Percentiles rank a stretch among this genome's conserved stretches.
phyloP scores from a whole-genome alignment of 768 basidiomycete species.

The Mycena filopes region DNA sequence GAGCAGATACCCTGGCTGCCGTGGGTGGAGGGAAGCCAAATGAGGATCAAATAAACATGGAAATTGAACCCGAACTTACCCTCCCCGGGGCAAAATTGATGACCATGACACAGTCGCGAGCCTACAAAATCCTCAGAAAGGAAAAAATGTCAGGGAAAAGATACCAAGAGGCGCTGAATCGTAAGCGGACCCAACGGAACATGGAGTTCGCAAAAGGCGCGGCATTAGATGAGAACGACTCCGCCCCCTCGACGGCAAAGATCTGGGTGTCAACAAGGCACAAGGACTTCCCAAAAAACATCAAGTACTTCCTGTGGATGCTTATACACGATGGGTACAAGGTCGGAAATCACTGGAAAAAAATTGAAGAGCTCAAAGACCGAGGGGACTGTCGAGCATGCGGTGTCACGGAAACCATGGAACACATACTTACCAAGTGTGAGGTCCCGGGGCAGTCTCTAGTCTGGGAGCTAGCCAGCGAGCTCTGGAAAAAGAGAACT shows the following conservation, averaged over 20 bases:
- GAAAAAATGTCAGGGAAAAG: background rate
- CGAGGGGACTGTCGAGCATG: too few relatives aligned
- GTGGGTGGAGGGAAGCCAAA: background rate
- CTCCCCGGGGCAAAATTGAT: background rate
- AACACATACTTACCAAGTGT: too few relatives aligned
- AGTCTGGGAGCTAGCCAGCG: too few relatives aligned
- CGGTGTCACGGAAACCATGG: too few relatives aligned
- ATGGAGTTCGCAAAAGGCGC: background rate
- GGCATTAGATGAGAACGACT: too few relatives aligned
- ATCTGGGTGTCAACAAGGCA: background rate
- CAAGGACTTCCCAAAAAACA: background rate
- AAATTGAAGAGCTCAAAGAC: too few relatives aligned
- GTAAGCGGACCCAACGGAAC: background rate
- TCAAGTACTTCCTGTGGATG: conserved; percentile 3
- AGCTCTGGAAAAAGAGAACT: too few relatives aligned
- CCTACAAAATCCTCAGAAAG: background rate
- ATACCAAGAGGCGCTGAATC: background rate
- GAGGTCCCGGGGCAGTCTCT: too few relatives aligned
- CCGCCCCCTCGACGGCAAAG: too few relatives aligned
- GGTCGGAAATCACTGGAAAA: background rate
- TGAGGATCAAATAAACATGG: background rate
- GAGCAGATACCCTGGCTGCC: too few relatives aligned
- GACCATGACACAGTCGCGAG: background rate
- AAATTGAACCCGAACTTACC: background rate
- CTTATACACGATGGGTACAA: too few relatives aligned